These are phyloP conservation scores for Puccinia novopanici DNA, from an alignment of 1,284 basidiomycete genomes.

Conservation along the genomic window DNA sequence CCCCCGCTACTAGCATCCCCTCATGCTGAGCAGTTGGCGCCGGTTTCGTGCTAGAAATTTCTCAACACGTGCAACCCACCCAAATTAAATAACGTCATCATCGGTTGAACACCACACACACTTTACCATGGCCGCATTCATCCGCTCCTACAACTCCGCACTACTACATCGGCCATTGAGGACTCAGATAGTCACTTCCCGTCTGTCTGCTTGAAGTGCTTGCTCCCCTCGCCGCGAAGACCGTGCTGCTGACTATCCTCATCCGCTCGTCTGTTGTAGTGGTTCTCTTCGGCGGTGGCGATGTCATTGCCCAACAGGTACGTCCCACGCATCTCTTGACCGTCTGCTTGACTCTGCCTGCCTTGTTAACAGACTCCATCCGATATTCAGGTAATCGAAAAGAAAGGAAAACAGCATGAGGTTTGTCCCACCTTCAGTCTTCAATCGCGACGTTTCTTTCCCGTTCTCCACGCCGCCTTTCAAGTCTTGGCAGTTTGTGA, in stretches of 20 bases:
- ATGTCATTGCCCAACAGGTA: conserved; percentile 48
- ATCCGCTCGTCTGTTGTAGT: neutral
- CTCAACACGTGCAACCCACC: no score
- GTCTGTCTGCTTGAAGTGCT: neutral
- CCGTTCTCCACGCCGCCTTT: no score
- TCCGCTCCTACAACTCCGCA: conserved; percentile 32
- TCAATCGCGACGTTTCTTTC: neutral
- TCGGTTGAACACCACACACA: no score
- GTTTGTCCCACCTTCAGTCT: neutral
- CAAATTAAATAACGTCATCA: neutral
- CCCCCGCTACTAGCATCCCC: neutral
- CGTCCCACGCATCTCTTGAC: neutral
- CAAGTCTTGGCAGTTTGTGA: neutral
- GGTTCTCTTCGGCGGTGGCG: conserved; percentile 36
- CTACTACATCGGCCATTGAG: conserved; percentile 33
- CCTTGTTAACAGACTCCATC: neutral
- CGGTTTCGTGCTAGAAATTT: no score
- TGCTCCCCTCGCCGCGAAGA: neutral
- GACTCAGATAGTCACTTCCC: conserved; percentile 40
- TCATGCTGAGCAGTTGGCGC: neutral
- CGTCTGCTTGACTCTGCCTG: neutral
- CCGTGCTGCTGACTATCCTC: neutral
- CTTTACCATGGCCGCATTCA: neutral
- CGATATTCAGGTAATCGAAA: conserved; percentile 23
- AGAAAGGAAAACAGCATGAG: conserved; percentile 38